Evolutionary conservation across 2,329 filamentous ascomycete species (phyloP), one percentile per base, ranked within the genome.

Genomic region (Escovopsis sp.): DNA sequence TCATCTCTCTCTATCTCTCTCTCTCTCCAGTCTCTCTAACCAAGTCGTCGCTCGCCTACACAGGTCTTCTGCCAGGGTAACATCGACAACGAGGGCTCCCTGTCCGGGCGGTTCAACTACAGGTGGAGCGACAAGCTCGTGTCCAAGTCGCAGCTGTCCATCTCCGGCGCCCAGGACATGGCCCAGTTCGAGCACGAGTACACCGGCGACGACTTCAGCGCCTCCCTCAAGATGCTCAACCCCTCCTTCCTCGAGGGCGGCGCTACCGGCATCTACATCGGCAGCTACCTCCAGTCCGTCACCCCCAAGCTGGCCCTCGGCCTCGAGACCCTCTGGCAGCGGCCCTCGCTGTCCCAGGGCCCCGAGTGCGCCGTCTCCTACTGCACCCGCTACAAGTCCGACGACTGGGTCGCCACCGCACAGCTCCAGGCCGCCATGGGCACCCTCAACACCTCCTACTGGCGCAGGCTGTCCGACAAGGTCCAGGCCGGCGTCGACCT

Each of bases 51-150:
- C 45, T 37, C 23, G 38, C 45, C 26, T 33, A 30, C 33, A 46
- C 52, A 96, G 89, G 75, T 94, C 46, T 95, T 98, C 64, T 79
- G 91, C 65, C 91, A 98, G 76, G 91, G 84, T 52, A 94, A 86
- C 61, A 66, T 96, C 61, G 89, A 96, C 63, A 95, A 91, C 60
- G 87, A 95, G 57, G 84, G 88, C 47, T 76, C 82, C 51, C 76
- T 98, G 53, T 82, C 80, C 47, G 85, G 85, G 42, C 82, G 89
- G 60, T 88, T 89, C 69, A 98, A 98, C 71, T 91, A 84, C 68
- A 79, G 89, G 62, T 94, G 88, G 85, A 77, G 73, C 50, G 73
- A 77, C 50, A 73, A 78, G 54, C 71, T 94, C 49, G 80, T 93
- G 52, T 83, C 85, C 61, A 96, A 95, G 72, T 77, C 84, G 46